Conservation (phyloP, 306 rosid species). For the Cicer judaicum region DNA sequence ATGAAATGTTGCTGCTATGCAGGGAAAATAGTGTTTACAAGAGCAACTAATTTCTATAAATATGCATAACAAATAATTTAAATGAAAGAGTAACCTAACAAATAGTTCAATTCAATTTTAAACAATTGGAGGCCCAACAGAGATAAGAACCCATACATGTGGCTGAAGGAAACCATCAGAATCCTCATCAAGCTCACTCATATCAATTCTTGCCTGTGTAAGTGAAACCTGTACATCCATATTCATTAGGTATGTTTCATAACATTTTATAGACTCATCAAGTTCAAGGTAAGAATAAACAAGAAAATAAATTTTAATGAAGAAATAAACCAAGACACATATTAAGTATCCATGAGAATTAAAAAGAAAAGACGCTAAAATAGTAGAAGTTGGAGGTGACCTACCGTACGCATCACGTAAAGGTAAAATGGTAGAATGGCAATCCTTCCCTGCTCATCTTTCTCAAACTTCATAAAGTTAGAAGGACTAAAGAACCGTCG, state of each 20-base stretch:
- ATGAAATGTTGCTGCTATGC: conserved; percentile 9
- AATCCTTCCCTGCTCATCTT: conserved; percentile 98
- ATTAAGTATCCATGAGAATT: conserved; percentile 1
- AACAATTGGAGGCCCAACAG: conserved; percentile 39
- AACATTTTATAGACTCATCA: conserved; percentile 32
- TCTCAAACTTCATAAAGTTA: conserved; percentile 99
- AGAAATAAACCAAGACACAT: conserved; percentile 18
- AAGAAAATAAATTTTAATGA: conserved; percentile 8
- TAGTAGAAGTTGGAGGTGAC: conserved; percentile 43
- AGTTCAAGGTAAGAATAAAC: conserved; percentile 20
- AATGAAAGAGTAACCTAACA: conserved; percentile 1
- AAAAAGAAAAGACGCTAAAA: conserved; percentile 27
- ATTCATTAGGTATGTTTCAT: conserved; percentile 40
- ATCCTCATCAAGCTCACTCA: conserved; percentile 99
- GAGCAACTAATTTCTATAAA: conserved; percentile 12
- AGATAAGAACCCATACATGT: conserved; percentile 63
- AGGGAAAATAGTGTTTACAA: conserved; percentile 2
- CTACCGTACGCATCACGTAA: conserved; percentile 97
- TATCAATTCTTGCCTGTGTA: conserved; percentile 98
- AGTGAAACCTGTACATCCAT: conserved; percentile 83
- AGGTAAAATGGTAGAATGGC: conserved; percentile 99
- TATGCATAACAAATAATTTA: neutral
- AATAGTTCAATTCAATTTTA: conserved; percentile 33
- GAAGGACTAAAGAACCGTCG: conserved; percentile 98
- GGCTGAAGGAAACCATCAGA: conserved; percentile 97